Base-by-base conservation (phyloP, 169 alveolate genomes). In the Prorocentrum cordatum region DNA sequence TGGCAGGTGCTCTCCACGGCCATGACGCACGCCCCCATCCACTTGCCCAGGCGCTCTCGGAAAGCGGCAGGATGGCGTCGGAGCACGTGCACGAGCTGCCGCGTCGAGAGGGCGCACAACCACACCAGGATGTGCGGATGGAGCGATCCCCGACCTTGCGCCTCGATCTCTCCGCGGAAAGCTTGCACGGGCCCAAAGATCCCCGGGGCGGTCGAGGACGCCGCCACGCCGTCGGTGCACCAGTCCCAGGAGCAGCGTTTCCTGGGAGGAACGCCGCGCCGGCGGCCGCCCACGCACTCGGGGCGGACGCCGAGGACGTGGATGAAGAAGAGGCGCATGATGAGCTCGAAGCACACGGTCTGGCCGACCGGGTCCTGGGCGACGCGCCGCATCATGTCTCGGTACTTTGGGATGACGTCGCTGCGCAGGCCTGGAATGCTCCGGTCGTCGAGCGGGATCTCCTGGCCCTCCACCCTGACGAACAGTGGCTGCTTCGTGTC, bases 141-240 rank as follows among this genome's bases (percentile, higher is more conserved):
- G 18, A 67, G 35, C 1, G 79, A 67, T 3, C 59, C 79, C 10
- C 79, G 32, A 22, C 82, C 82, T 29, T 70, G 82, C 12, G 82
- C 82, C n/a, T 70, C 82, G 64, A 70, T 70, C n/a, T 70, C 82
- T 2, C 82, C 82, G 2, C 82, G 32, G 27, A 70, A 70, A 9
- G 82, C 82, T 3, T 39, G 64, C 2, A 70, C 64, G 20, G 82
- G 82, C 0, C 82, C 82, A 0, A 70, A 18, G 39, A 70, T 38
- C 27, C 82, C 82, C 26, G 61, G 35, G 36, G 59, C 79, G 1
- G 79, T 18, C 7, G 26, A 18, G 0, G 82, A 22, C 0, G 82
- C 64, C 4, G 82, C 82, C 2, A 27, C 82, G 1, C 82, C 82
- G 27, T 70, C 82, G 29, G 42, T 36, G 39, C 82, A 70, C 82